phyloP scores from a whole-genome alignment of 1,139 yeast genomes.

The Candida sanyaensis region DNA sequence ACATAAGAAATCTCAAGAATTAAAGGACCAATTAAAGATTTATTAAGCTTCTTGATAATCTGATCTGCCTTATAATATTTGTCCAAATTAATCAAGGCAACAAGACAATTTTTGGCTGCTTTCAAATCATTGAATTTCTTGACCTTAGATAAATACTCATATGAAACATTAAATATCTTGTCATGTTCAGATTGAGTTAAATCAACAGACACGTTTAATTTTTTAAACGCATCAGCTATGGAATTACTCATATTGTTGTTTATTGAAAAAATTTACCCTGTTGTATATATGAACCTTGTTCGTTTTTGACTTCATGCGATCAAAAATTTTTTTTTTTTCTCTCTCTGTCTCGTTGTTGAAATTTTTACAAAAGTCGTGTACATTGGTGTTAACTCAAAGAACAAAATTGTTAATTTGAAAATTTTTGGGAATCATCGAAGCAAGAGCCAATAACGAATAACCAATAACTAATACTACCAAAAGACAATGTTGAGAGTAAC shows the following conservation, averaged over 20 bases:
- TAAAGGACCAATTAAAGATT: constrained; percentile 34
- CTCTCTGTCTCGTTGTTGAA: background rate
- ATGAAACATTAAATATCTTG: constrained; percentile 42
- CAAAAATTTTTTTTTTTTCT: constrained; percentile 1
- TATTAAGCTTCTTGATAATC: constrained; percentile 44
- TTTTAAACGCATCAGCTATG: constrained; percentile 45
- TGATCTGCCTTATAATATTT: constrained; percentile 58
- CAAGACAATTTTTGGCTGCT: constrained; percentile 63
- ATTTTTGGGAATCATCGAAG: constrained; percentile 1
- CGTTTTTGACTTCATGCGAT: background rate
- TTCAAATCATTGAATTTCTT: constrained; percentile 46
- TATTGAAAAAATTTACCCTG: background rate
- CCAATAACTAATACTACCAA: background rate
- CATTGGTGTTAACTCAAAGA: background rate
- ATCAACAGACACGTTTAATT: constrained; percentile 33
- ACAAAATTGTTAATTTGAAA: background rate
- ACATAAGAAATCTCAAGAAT: constrained; percentile 67
- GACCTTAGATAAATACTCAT: constrained; percentile 43
- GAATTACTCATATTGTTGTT: constrained; percentile 35
- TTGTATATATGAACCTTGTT: too few relatives aligned
- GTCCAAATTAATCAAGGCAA: constrained; percentile 74
- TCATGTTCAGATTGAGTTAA: constrained; percentile 35
- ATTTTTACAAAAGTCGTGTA: background rate
- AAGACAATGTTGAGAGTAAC: constrained; percentile 4
- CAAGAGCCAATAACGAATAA: background rate